Base-by-base conservation (phyloP, 208 protist genomes). In the Naegleria fowleri region DNA sequence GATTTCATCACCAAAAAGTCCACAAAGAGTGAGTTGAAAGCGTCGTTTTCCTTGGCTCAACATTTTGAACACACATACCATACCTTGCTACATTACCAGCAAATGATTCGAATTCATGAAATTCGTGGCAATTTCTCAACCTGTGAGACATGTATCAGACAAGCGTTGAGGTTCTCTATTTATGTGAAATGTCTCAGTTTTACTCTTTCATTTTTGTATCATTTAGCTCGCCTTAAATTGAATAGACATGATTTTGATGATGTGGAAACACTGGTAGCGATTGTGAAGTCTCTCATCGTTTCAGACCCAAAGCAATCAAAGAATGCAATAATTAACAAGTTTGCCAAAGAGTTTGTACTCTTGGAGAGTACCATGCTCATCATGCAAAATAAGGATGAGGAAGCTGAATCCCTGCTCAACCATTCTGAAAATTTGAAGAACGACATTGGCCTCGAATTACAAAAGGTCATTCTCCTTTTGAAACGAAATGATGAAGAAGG, bases 21-120 rank as follows among this genome's bases (percentile, higher is more conserved):
- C 9, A 79, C 29, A 25, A 79, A 79, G 29, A 79, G 67, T 79
- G 67, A 79, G 13, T 36, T 79, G 25, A 79, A 79, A 36, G 25
- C 67, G 2, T 79, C 67, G 0, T 29, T 79, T 33, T 79, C 67
- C 0, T 4, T 79, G 0, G 16, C 67, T 79, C 29, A 36, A 11
- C 67, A 79, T 33, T 79, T 79, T 36, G 67, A 79, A 36, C 67
- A 79, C 9, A 13, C 29, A 1, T 79, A 33, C 36, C 13, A 15
- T 36, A 36, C 29, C 9, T 36, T 79, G 9, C 29, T 79, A 13
- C 16, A 79, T 79, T 79, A 79, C n/a, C 67, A 79, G 9, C 67
- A 79, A 79, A 36, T 79, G 67, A 79, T 79, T 79, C 19, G 67
- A 79, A 79, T 79, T 13, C 67, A 79, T 79, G 67, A 79, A 79